These are phyloP conservation scores for Myxozyma neglecta DNA, from an alignment of 805 yeast genomes.

Conservation along the genomic window DNA sequence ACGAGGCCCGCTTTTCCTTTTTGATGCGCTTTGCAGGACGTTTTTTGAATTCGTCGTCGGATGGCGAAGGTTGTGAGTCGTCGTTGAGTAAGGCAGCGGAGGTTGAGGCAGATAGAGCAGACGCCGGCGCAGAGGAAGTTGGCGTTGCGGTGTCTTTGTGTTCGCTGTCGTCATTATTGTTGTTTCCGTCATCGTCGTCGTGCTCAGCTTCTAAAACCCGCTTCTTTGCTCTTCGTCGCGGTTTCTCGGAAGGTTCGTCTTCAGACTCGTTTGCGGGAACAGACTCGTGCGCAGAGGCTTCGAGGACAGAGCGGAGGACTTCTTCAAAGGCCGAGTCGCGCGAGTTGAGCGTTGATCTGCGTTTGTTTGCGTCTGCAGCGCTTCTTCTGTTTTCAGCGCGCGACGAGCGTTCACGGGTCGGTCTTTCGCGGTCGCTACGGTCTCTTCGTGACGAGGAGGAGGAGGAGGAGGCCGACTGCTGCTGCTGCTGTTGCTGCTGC, in stretches of 20 bases:
- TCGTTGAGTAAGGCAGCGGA: no score
- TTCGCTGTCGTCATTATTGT: constrained; percentile 15
- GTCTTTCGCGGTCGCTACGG: neutral
- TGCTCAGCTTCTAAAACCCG: constrained; percentile 15
- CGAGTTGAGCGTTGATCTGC: constrained; percentile 38
- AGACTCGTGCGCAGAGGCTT: constrained; percentile 43
- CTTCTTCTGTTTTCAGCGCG: neutral
- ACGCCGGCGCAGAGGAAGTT: no score
- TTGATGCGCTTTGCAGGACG: no score
- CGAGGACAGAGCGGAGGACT: constrained; percentile 44
- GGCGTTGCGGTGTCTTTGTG: constrained; percentile 13
- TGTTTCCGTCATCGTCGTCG: neutral
- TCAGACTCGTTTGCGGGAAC: constrained; percentile 1
- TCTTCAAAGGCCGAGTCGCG: constrained; percentile 43
- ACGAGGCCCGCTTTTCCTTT: no score
- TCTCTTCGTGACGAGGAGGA: neutral
- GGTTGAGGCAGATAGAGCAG: no score
- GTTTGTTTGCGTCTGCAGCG: constrained; percentile 28
- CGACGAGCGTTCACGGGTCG: neutral
- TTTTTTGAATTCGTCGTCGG: no score
- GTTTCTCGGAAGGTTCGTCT: neutral
- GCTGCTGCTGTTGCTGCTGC: no score
- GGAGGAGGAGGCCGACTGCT: no score
- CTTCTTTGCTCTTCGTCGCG: constrained; percentile 21
- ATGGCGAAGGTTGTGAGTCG: no score